Evolutionary conservation across 2,329 filamentous ascomycete species (phyloP), one percentile per base, ranked within the genome.

Genomic region (Pestalotiopsis sp.): DNA sequence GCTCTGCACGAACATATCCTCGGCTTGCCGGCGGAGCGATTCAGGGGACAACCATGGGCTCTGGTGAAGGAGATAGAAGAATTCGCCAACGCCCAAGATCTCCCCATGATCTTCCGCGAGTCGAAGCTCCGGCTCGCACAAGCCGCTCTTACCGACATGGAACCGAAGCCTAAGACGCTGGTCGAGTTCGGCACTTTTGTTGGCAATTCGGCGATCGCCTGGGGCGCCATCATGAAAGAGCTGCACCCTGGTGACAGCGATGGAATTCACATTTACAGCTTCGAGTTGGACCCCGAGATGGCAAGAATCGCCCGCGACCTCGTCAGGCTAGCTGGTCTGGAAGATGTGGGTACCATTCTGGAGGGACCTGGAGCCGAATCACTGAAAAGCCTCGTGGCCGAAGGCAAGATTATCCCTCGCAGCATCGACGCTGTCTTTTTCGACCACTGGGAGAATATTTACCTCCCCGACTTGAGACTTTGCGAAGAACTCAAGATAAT

Each of bases 121-220:
- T 65, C 71, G 67, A 81, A 81, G 69, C 72, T 77, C 17, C 68
- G 70, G 2, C 67, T 77, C 14, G 72, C 76, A 0, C 68, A 69
- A 41, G 65, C 68, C 7, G 72, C 71, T 9, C 70, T 81, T 1
- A 36, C 66, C 1, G 67, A 71, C 9, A 71, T 78, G 66, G 66
- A 74, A 0, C 71, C 74, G 3, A 67, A 73, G n/a, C 79, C 79
- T 2, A 77, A 75, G 25, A 72, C 74, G 1, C 68, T 82, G 17
- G 71, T 82, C 38, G 79, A 81, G 68, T 77, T 81, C 23, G 79
- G 79, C 36, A 77, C 76, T 14, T 81, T 79, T 57, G 74, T 81
- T 9, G 79, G 80, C 38, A 77, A 75, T 64, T 81, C 79, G 1
- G 79, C 80, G 2, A 71, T 82, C 13, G 76, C 74, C 1, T 81